A percentile compares a stretch with the other conserved stretches of the same genome.
Evolutionary conservation across 345 rosid species (phyloP).

Genomic region (Isatis tinctoria): DNA sequence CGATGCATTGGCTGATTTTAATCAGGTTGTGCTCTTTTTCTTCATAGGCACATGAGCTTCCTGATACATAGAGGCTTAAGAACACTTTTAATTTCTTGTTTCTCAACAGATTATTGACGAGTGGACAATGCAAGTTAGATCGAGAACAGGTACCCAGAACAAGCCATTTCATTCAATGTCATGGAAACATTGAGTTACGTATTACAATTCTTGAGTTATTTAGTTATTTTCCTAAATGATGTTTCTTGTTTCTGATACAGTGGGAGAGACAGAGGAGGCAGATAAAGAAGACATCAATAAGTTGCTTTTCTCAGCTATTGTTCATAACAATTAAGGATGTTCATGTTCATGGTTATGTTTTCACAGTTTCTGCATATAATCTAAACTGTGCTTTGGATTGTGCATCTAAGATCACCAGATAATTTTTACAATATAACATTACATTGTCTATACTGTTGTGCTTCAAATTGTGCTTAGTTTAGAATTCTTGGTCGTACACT

Average conservation of each 20-base stretch:
- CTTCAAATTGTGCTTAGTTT: background rate
- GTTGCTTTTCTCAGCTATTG: conserved; percentile 72
- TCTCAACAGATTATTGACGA: conserved; percentile 67
- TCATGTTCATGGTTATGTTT: background rate
- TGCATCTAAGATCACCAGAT: background rate
- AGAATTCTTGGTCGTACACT: background rate
- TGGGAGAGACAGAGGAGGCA: conserved; percentile 41
- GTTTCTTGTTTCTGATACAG: conserved; percentile 39
- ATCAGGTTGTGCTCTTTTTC: conserved; percentile 45
- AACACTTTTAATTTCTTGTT: conserved; percentile 1
- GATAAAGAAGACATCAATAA: conserved; percentile 67
- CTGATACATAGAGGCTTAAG: background rate
- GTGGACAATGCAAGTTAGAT: conserved; percentile 76
- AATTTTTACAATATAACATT: conserved; percentile 9
- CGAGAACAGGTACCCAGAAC: conserved; percentile 52
- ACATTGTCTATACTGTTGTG: background rate
- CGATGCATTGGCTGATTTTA: conserved; percentile 72
- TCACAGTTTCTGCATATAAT: background rate
- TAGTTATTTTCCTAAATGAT: background rate
- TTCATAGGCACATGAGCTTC: background rate
- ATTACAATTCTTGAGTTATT: background rate
- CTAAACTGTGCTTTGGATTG: background rate
- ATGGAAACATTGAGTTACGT: background rate
- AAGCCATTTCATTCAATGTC: background rate
- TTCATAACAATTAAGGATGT: conserved; percentile 40